These are phyloP conservation scores for Penicillium janthinellum DNA, from an alignment of 2,329 filamentous ascomycete species.

Conservation along the genomic window DNA sequence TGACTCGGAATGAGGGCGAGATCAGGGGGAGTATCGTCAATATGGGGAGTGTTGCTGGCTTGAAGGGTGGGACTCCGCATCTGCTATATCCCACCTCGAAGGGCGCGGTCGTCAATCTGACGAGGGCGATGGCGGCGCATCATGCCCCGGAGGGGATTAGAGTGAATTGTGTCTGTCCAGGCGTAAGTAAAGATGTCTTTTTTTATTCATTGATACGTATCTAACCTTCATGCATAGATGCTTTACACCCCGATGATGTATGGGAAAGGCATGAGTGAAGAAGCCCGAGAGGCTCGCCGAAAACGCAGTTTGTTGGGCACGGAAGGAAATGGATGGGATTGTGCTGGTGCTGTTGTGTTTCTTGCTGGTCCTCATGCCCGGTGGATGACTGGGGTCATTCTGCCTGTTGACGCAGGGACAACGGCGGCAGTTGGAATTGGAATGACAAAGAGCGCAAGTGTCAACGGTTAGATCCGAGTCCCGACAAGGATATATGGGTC, in stretches of 20 bases:
- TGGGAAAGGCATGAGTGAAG: constrained; percentile 52
- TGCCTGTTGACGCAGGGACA: constrained; percentile 53
- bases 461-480: constrained; percentile 27
- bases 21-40: constrained; percentile 48
- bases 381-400: constrained; percentile 54
- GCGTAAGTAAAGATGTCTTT: constrained; percentile 24
- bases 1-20: constrained; percentile 56
- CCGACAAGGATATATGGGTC: background rate
- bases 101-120: constrained; percentile 59
- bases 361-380: constrained; percentile 55
- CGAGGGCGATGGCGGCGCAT: constrained; percentile 58
- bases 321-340: constrained; percentile 59
- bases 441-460: constrained; percentile 42
- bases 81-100: constrained; percentile 58
- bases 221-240: constrained; percentile 35
- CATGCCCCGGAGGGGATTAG: constrained; percentile 54
- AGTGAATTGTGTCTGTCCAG: constrained; percentile 60
- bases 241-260: constrained; percentile 61
- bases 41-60: constrained; percentile 60
- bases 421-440: constrained; percentile 47
- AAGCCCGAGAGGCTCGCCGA: constrained; percentile 52
- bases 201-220: background rate
- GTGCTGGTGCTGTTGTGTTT: constrained; percentile 54
- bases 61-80: constrained; percentile 56
- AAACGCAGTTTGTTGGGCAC: constrained; percentile 55